A percentile compares a stretch with the other conserved stretches of the same genome.
phyloP scores from a whole-genome alignment of 192 early-diverging fungal species.

The Oehlia diaphana region DNA sequence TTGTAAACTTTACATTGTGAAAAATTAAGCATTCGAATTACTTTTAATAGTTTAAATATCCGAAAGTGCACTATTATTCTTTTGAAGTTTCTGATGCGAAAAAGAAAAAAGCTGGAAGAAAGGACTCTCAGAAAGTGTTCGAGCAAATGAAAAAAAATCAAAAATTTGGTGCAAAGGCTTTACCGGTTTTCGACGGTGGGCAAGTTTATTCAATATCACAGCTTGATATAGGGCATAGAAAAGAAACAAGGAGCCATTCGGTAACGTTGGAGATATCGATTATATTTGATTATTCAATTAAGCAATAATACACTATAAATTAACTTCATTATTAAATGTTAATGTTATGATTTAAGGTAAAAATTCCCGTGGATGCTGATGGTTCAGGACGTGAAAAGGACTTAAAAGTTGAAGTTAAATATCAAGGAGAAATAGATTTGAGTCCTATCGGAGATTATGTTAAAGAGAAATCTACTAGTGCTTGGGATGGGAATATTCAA shows the following conservation, averaged over 20 bases:
- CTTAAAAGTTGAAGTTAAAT: neutral
- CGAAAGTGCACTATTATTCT: neutral
- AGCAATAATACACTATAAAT: neutral
- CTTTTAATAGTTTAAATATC: constrained; percentile 3
- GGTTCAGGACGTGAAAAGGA: neutral
- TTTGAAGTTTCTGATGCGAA: neutral
- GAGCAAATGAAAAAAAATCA: neutral
- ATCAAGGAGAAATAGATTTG: neutral
- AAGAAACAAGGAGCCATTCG: neutral
- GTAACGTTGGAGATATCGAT: neutral
- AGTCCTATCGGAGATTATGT: neutral
- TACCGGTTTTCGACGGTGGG: neutral
- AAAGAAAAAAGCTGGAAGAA: neutral
- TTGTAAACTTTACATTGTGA: neutral
- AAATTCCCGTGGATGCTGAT: neutral
- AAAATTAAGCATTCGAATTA: neutral
- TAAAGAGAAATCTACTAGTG: neutral
- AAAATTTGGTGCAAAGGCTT: neutral
- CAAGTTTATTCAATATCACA: constrained; percentile 3
- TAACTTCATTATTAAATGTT: too few relatives aligned
- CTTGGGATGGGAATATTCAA: constrained; percentile 8
- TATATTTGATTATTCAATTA: neutral
- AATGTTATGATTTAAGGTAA: neutral
- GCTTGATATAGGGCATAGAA: neutral
- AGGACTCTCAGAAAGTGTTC: neutral